phyloP scores from a whole-genome alignment of 2,329 filamentous ascomycete genomes.

The Scopulariopsis brevicaulis region DNA sequence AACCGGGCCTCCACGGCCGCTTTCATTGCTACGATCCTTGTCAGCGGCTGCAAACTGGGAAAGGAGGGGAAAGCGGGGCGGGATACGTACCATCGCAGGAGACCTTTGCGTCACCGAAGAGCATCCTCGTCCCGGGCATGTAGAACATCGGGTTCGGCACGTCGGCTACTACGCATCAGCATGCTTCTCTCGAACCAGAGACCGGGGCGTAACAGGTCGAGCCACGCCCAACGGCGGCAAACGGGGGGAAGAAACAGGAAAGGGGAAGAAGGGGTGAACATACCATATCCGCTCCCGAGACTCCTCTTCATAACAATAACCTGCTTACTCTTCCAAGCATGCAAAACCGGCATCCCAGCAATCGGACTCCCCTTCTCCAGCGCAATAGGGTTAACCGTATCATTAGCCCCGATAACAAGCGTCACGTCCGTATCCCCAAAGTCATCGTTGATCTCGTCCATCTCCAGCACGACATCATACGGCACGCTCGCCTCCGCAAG shows the following conservation, averaged over 20 bases:
- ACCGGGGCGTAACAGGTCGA: no score
- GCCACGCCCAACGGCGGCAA: no score
- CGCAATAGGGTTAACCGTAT: slow-evolving; percentile 85
- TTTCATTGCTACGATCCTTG: slow-evolving; percentile 22
- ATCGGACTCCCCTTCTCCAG: slow-evolving; percentile 75
- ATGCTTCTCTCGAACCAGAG: background rate
- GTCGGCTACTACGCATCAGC: slow-evolving; percentile 45
- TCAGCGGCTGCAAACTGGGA: background rate
- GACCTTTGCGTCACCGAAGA: slow-evolving; percentile 82
- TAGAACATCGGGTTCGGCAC: slow-evolving; percentile 91
- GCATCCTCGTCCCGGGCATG: slow-evolving; percentile 81
- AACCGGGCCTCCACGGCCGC: slow-evolving; percentile 22
- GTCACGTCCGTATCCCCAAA: slow-evolving; percentile 78
- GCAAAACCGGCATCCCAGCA: slow-evolving; percentile 84
- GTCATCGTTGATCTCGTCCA: slow-evolving; percentile 95
- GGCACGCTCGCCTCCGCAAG: slow-evolving; percentile 80
- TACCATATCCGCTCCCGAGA: slow-evolving; percentile 78
- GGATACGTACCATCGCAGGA: slow-evolving; percentile 60
- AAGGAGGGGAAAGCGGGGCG: background rate
- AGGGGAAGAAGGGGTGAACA: slow-evolving; percentile 16
- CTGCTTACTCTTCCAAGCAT: slow-evolving; percentile 90
- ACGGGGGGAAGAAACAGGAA: background rate
- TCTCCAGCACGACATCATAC: slow-evolving; percentile 86
- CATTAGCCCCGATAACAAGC: slow-evolving; percentile 83
- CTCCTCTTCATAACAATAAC: slow-evolving; percentile 90